phyloP scores from a whole-genome alignment of 176 grass and related monocot species.

The Echinochloa phyllopogon region DNA sequence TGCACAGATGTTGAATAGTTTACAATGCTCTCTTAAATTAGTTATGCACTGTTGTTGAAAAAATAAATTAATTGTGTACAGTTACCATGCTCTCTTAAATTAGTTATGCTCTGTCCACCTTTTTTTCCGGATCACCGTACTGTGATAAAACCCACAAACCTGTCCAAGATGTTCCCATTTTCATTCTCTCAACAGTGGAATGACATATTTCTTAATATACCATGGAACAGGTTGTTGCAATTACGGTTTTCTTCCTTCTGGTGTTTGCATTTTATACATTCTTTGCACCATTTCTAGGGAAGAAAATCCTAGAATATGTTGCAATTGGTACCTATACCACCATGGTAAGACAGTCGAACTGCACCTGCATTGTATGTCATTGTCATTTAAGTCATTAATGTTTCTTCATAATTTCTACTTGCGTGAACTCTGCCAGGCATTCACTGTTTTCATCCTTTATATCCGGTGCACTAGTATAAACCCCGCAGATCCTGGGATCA shows the following conservation, averaged over 20 bases:
- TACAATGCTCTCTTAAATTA: not conserved
- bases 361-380: not conserved
- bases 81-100: too few species aligned
- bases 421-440: conserved; percentile 52
- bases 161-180: not conserved
- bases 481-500: conserved; percentile 86
- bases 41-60: not conserved
- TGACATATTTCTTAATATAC: conserved; percentile 26
- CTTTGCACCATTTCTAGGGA: conserved; percentile 82
- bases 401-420: conserved; percentile 28
- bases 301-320: conserved; percentile 55
- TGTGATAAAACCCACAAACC: not conserved
- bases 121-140: not conserved
- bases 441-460: conserved; percentile 82
- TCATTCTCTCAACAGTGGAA: not conserved
- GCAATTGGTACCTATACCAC: conserved; percentile 65
- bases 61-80: not conserved
- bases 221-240: conserved; percentile 70
- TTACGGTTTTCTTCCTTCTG: conserved; percentile 83
- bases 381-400: conserved; percentile 31
- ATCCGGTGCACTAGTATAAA: conserved; percentile 94
- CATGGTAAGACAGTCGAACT: conserved; percentile 57
- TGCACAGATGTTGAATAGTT: not conserved
- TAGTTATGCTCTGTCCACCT: not conserved
- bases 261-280: conserved; percentile 84